Evolutionary conservation across 140 eudicot species (phyloP), one percentile per base, ranked within the genome.

Genomic region (Oenanthe javanica): DNA sequence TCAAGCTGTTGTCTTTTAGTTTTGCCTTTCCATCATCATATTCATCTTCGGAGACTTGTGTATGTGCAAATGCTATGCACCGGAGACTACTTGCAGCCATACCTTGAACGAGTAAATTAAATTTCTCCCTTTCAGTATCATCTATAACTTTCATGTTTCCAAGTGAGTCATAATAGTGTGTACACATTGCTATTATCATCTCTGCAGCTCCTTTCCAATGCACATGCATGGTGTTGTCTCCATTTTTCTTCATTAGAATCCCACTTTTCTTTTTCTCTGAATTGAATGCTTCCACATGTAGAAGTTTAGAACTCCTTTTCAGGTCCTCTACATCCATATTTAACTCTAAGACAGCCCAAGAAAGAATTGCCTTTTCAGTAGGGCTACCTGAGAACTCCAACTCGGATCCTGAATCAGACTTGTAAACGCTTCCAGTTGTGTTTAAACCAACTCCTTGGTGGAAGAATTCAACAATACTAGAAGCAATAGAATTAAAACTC

Each of bases 191-290:
- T 21, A 91, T 84, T 43, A 91, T 80, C 84, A 85, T 84, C 78
- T 90, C 93, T 15, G 96, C 90, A 7, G 89, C 96, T 50, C 97
- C 97, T 81, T 88, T 92, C 93, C 91, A 87, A 59, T 92, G 96
- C 3, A 79, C 86, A 19, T 88, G 86, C 42, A 81, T 14, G 10
- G 84, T 64, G 54, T 79, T 77, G 15, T 89, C 89, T 12, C n/a
- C 77, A 19, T 80, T 88, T 31, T 81, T 87, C 88, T 45, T 85
- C 75, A 84, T 75, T 46, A 85, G 76, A 66, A 91, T 83, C 0
- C 93, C 93, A 76, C 96, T 91, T 57, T 86, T 81, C 80, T 89
- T 91, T 83, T 88, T 91, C 84, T 81, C 85, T 9, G 96, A 88
- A 73, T 91, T 89, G 84, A 91, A 91, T 5, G 93, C 82, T 77